These are phyloP conservation scores for Heritiera fomes DNA, from an alignment of 345 rosid species.

Conservation along the genomic window DNA sequence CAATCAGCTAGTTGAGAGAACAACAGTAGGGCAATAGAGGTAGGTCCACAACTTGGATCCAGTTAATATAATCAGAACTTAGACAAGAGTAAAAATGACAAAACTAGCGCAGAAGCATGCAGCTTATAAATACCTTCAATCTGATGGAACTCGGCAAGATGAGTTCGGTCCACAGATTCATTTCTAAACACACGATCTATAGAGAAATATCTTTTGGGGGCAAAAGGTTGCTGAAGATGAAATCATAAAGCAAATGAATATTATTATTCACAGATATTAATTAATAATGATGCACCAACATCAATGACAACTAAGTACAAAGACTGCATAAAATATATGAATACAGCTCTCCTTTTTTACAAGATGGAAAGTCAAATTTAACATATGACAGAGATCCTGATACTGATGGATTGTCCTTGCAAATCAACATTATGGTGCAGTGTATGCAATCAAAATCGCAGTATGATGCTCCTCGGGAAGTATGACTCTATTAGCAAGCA, in stretches of 20 bases:
- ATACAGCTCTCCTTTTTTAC: neutral
- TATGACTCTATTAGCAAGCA: neutral
- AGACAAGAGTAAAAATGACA: neutral
- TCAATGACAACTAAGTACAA: neutral
- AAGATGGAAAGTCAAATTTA: neutral
- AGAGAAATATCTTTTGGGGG: conserved; percentile 87
- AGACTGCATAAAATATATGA: neutral
- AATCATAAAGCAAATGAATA: conserved; percentile 5
- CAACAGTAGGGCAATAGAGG: neutral
- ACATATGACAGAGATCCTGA: neutral
- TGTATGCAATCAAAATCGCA: neutral
- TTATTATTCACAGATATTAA: conserved; percentile 5
- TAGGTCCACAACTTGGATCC: neutral
- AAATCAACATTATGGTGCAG: neutral
- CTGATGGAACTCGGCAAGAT: conserved; percentile 97
- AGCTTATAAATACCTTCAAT: conserved; percentile 67
- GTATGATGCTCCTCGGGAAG: neutral
- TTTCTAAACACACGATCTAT: conserved; percentile 98
- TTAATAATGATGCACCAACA: neutral
- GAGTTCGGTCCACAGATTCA: conserved; percentile 95
- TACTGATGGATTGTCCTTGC: neutral
- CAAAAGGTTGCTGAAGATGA: conserved; percentile 51
- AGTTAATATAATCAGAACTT: neutral
- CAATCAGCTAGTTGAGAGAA: neutral
- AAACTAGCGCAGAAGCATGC: neutral